Base-by-base conservation (phyloP, 768 basidiomycete genomes). In the Lyophyllum shimeji region DNA sequence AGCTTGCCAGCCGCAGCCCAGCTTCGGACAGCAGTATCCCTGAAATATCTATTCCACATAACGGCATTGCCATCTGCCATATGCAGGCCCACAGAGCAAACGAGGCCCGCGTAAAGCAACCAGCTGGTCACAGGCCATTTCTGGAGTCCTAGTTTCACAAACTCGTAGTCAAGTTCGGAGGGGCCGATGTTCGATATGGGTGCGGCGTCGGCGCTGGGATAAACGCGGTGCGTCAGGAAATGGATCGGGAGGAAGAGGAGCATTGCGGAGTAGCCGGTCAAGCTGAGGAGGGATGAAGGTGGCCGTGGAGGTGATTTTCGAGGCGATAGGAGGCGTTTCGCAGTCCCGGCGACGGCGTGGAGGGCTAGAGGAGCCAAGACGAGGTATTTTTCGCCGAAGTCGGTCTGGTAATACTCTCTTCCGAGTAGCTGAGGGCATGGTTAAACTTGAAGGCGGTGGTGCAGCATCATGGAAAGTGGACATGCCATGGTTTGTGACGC, bases 371-470 rank as follows among this genome's bases (percentile, higher is more conserved):
- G 92, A 1, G 74, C 71, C 29, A 89, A 73, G 9, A 94, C 74
- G 12, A 93, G 81, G 42, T 82, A 81, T 39, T 76, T 82, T 69
- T 95, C 91, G 20, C 82, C 82, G 50, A 86, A 77, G 0, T 72
- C 53, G 0, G 87, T 89, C 66, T 94, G 90, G 68, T 95, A 95
- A 70, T 92, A 93, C 71, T 93, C 92, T 51, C 92, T 74, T 9
- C 91, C 90, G 12, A 95, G 75, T 43, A 95, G 74, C 90, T 94
- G 61, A 8, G 42, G 13, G 17, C 18, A 8, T n/a, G 52, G 27
- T 27, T 9, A 50, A 5, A 45, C 12, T 37, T 3, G n/a, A n/a
- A n/a, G n/a, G n/a, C n/a, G 48, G 31, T 34, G 29, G 9, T 5
- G 29, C 31, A 46, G 11, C 52, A 0, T 21, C 25, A 15, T 15